Percentiles rank a stretch among this genome's conserved stretches.
phyloP scores from a whole-genome alignment of 495 filamentous ascomycete species.

The Tuber magnatum region DNA sequence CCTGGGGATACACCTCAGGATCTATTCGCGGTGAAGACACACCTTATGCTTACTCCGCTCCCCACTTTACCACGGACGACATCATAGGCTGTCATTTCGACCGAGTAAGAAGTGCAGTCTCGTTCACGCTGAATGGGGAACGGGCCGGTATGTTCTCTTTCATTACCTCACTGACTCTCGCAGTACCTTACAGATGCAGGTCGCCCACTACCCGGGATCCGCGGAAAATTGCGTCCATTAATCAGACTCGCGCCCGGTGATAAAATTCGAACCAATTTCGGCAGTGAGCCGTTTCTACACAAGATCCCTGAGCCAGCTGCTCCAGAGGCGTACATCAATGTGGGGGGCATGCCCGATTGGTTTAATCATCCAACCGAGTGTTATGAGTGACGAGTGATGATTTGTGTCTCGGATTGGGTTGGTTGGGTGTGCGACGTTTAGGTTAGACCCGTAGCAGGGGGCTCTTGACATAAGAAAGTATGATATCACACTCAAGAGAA shows the following conservation, averaged over 20 bases:
- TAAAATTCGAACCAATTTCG: conserved; percentile 14
- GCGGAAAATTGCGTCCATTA: conserved; percentile 12
- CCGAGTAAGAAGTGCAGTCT: neutral
- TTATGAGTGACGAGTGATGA: no score
- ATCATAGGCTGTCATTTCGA: conserved; percentile 16
- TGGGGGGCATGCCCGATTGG: neutral
- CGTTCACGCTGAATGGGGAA: conserved; percentile 16
- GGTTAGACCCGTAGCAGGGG: no score
- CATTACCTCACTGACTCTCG: neutral
- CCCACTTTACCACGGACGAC: neutral
- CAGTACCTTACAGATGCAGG: neutral
- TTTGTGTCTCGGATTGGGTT: no score
- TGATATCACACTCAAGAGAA: no score
- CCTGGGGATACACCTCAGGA: neutral
- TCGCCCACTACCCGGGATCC: neutral
- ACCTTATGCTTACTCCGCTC: neutral
- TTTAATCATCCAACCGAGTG: neutral
- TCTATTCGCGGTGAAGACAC: neutral
- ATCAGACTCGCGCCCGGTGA: neutral
- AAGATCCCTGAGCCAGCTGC: neutral
- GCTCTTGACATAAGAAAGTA: no score
- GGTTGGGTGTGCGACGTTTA: no score
- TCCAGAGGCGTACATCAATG: neutral
- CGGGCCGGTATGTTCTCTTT: conserved; percentile 7
- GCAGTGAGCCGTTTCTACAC: neutral